phyloP scores from a whole-genome alignment of 331 rosid genomes.

The Rhamnella rubrinervis region DNA sequence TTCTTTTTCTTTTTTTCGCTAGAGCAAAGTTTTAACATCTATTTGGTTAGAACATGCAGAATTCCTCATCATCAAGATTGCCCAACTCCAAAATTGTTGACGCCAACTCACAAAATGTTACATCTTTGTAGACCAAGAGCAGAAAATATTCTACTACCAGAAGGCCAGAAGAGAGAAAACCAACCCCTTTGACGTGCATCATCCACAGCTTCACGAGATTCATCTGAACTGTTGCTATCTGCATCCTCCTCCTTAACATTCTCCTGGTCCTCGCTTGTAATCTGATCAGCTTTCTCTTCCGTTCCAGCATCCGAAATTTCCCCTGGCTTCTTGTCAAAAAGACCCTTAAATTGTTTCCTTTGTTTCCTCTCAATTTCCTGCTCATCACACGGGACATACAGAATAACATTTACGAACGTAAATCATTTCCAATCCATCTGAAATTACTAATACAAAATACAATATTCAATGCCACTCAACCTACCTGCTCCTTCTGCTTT shows the following conservation, averaged over 20 bases:
- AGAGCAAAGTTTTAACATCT: too few relatives aligned
- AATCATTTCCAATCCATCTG: background rate
- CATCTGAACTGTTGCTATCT: constrained; percentile 45
- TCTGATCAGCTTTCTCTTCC: constrained; percentile 37
- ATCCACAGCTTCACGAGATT: constrained; percentile 45
- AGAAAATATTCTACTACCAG: constrained; percentile 45
- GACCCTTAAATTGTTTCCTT: constrained; percentile 84
- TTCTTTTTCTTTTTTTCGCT: too few relatives aligned
- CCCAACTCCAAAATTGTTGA: background rate
- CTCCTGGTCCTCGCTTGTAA: constrained; percentile 37
- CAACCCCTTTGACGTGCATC: constrained; percentile 39
- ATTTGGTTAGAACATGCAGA: background rate
- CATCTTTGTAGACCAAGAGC: constrained; percentile 53
- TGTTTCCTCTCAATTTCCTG: constrained; percentile 80
- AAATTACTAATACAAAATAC: background rate
- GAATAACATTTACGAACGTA: background rate
- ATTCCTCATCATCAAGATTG: background rate
- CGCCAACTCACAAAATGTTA: constrained; percentile 30
- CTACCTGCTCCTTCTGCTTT: constrained; percentile 77
- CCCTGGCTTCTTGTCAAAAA: constrained; percentile 93
- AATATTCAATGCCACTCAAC: constrained; percentile 17
- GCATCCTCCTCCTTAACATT: constrained; percentile 38
- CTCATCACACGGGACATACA: constrained; percentile 19
- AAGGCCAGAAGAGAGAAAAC: constrained; percentile 62
- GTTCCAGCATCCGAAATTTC: constrained; percentile 67